Base-by-base conservation (phyloP, 2,329 filamentous ascomycete genomes). In the Alternaria tenuissima region DNA sequence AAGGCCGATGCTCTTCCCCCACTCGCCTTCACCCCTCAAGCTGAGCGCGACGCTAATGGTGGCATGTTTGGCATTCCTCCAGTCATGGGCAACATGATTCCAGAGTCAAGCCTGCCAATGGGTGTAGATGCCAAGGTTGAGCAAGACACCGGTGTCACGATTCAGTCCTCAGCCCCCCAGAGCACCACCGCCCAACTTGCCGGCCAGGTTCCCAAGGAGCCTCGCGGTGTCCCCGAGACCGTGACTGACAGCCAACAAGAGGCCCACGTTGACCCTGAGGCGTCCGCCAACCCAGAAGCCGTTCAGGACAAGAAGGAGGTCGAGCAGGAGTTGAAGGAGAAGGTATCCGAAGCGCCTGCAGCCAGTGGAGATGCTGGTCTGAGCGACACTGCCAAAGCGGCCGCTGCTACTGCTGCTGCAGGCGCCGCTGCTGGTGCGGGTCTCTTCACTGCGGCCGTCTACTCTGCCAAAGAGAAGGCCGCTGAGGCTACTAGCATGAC, bases 51-150 rank as follows among this genome's bases (percentile, higher is more conserved):
- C 42, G 77, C 76, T 9, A 76, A 80, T 52, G 78, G 77, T 57
- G 77, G 78, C 56, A 80, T 83, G 71, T 82, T 84, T 65, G 77
- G 72, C 65, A 67, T 85, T 41, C 82, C 83, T 52, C 70, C 74
- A 28, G 76, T 89, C 57, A 82, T 85, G 46, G 85, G 83, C 63
- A 89, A 84, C 78, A 82, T 91, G 76, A 93, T 95, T 65, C 92
- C 93, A 18, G 92, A 96, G 80, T 94, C 92, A 7, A 92, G 90
- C 78, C 84, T 95, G 64, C 91, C 91, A 12, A 89, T 93, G 77
- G 85, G 84, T 42, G 79, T 76, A 22, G 81, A 80, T 60, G 77
- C 78, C 52, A 77, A 76, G 55, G 71, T 65, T 30, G 72, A 78
- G 63, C 66, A 75, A 63, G 79, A 80, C 47, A 76, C 78, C 9